These are phyloP conservation scores for Daldinia childiae DNA, from an alignment of 495 filamentous ascomycete species.

Conservation along the genomic window DNA sequence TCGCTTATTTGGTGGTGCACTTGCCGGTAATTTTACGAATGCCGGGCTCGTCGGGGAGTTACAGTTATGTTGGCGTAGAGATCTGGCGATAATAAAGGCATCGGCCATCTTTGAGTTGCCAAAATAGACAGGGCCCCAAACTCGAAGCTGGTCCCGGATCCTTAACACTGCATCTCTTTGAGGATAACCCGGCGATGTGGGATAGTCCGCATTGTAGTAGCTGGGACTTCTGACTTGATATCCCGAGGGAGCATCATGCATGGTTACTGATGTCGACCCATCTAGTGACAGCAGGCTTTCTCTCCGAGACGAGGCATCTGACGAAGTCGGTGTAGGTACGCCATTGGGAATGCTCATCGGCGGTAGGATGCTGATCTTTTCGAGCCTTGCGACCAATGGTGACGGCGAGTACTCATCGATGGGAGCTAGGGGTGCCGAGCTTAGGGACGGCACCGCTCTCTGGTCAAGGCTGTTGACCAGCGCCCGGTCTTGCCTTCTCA, in stretches of 20 bases:
- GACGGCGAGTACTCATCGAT: conserved; percentile 43
- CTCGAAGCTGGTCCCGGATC: conserved; percentile 44
- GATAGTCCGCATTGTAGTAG: conserved; percentile 1
- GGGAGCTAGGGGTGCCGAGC: conserved; percentile 28
- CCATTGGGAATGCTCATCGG: conserved; percentile 14
- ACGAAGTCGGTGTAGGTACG: conserved; percentile 8
- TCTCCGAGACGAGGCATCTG: conserved; percentile 1
- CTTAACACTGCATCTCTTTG: neutral
- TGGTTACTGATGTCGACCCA: conserved; percentile 1
- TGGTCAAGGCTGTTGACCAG: conserved; percentile 53
- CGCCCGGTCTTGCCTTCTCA: conserved; percentile 53
- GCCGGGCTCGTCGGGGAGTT: conserved; percentile 17
- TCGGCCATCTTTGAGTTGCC: conserved; percentile 47
- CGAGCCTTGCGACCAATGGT: conserved; percentile 44
- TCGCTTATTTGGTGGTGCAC: conserved; percentile 2
- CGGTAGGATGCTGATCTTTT: conserved; percentile 42
- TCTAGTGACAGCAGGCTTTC: neutral
- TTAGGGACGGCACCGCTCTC: conserved; percentile 35
- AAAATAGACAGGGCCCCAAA: conserved; percentile 50
- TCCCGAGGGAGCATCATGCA: neutral
- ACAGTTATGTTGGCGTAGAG: conserved; percentile 48
- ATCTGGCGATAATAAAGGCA: conserved; percentile 53
- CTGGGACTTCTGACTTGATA: conserved; percentile 4
- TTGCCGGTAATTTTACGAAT: conserved; percentile 20
- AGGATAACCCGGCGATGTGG: conserved; percentile 4